Evolutionary conservation across 495 filamentous ascomycete genomes (phyloP), one percentile per base, ranked within the genome.

Genomic region (Niebla homalea): DNA sequence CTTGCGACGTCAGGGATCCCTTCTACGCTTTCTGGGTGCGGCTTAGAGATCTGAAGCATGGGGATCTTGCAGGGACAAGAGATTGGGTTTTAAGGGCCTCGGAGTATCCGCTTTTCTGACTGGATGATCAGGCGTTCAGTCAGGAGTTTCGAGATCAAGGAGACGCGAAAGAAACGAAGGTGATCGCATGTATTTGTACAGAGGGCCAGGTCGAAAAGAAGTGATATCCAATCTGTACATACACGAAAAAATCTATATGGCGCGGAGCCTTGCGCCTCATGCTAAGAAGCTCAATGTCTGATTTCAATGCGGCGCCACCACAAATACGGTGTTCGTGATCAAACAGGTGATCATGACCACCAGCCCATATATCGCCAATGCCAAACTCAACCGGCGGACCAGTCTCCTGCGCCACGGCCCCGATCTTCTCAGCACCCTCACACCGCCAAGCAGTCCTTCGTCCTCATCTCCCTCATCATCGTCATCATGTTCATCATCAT

Each of bases 281-380:
- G 29, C 10, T 32, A 12, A n/a, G 19, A 36, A n/a, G 29, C 36
- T 37, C 29, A 35, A 5, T 18, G 15, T 19, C 23, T 11, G 25
- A 32, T 47, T 25, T 60, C 54, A 60, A 53, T 60, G 58, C 48
- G 54, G 41, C n/a, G 49, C 71, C 41, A 74, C 73, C 49, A 78
- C 67, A 43, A 87, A 86, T 56, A 89, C 77, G 10, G 81, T 81
- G 62, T 96, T 95, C 60, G 88, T 88, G 35, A 75, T 67, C 57
- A 98, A 66, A 61, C 90, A 97, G 38, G 88, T 78, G 8, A 85
- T 67, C 92, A 98, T 98, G 36, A 98, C 87, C 44, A 85, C 61
- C 5, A 84, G 49, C 8, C 92, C 92, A 67, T 97, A 98, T 16
- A 87, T 68, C 4, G 84, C 82, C 51, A 98, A 68, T 4, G 69